Conservation (phyloP, 1,139 yeast genomes). For the Yamadazyma dushanensis region DNA sequence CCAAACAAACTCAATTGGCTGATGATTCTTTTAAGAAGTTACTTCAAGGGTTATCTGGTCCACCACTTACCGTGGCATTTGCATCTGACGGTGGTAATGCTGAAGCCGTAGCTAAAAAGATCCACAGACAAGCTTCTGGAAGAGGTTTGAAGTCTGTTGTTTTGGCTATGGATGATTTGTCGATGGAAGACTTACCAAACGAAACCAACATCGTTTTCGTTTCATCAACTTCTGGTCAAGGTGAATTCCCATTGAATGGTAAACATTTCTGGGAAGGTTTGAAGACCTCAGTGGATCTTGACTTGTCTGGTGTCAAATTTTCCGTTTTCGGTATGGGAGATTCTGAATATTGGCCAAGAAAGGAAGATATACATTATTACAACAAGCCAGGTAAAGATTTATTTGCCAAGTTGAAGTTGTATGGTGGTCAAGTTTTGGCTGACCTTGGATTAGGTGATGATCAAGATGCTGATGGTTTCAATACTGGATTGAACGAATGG, state of each 20-base stretch:
- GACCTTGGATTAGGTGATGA: constrained; percentile 92
- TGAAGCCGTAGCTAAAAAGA: constrained; percentile 75
- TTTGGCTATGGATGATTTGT: constrained; percentile 81
- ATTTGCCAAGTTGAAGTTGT: constrained; percentile 57
- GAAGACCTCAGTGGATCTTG: constrained; percentile 69
- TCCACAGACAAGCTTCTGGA: constrained; percentile 80
- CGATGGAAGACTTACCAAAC: constrained; percentile 74
- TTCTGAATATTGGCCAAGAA: constrained; percentile 95
- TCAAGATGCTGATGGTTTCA: constrained; percentile 94
- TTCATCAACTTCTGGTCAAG: constrained; percentile 94
- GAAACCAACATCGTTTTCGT: constrained; percentile 83
- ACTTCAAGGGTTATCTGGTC: constrained; percentile 87
- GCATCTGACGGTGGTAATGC: constrained; percentile 98
- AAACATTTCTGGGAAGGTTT: constrained; percentile 86
- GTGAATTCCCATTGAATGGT: constrained; percentile 96
- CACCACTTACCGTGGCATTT: constrained; percentile 84
- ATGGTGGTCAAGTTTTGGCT: constrained; percentile 72
- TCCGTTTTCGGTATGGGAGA: constrained; percentile 93
- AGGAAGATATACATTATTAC: constrained; percentile 90
- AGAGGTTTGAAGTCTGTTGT: constrained; percentile 82
- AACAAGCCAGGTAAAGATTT: constrained; percentile 89
- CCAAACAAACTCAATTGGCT: constrained; percentile 66
- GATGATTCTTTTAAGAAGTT: constrained; percentile 75
- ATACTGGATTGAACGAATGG: constrained; percentile 88
- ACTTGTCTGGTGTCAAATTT: constrained; percentile 65